Evolutionary conservation across 345 rosid species (phyloP).

Genomic region (Arabidopsis thaliana): DNA sequence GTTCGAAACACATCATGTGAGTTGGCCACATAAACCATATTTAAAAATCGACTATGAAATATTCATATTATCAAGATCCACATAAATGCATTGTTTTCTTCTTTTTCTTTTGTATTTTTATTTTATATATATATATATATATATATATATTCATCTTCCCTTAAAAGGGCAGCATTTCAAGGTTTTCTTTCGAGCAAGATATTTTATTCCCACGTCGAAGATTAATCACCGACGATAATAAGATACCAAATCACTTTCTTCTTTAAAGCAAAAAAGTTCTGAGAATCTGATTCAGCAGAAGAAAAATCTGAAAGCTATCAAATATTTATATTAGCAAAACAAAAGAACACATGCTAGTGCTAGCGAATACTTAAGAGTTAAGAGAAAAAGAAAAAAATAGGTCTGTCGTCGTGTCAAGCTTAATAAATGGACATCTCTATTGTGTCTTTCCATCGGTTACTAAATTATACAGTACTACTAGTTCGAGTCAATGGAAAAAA

Average conservation of each 20-base stretch:
- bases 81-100: constrained; percentile 37
- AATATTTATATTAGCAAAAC: neutral
- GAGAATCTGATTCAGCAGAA: constrained; percentile 41
- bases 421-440: constrained; percentile 1
- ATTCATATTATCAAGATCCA: constrained; percentile 21
- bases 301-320: neutral
- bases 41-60: constrained; percentile 5
- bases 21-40: constrained; percentile 8
- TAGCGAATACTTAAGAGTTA: neutral
- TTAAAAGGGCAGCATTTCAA: neutral
- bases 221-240: constrained; percentile 38
- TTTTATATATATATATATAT: too few relatives aligned
- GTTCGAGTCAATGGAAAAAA: neutral
- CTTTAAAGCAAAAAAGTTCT: neutral
- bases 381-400: neutral
- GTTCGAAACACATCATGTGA: constrained; percentile 28
- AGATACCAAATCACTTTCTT: constrained; percentile 20
- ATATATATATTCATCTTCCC: neutral
- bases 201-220: constrained; percentile 18
- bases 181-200: neutral
- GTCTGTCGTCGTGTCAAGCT: constrained; percentile 6
- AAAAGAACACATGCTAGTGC: neutral
- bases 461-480: neutral
- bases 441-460: constrained; percentile 23
- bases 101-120: too few relatives aligned